Conservation (phyloP, 2,329 filamentous ascomycete genomes). For the Trichophyton verrucosum region DNA sequence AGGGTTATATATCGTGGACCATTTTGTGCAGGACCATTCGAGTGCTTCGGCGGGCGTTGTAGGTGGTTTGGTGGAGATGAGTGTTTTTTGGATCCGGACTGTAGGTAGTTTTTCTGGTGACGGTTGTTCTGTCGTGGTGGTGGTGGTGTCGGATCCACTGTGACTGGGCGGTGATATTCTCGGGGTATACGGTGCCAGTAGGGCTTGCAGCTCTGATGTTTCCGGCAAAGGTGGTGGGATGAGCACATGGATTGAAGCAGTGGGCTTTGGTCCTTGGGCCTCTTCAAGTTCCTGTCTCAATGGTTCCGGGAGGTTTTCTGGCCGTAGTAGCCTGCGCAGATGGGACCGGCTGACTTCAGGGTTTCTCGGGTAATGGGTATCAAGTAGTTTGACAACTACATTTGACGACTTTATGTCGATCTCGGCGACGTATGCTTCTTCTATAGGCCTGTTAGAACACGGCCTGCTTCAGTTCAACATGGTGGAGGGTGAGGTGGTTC, state of each 20-base stretch:
- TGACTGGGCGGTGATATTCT: conserved; percentile 6
- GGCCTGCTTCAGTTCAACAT: conserved; percentile 4
- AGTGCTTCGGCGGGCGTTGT: conserved; percentile 30
- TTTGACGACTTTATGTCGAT: conserved; percentile 34
- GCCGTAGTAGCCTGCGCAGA: conserved; percentile 31
- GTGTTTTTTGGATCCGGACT: conserved; percentile 22
- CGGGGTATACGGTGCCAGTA: conserved; percentile 29
- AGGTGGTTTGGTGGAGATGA: conserved; percentile 32
- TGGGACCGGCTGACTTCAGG: conserved; percentile 24
- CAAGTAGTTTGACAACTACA: conserved; percentile 34
- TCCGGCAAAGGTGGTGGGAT: conserved; percentile 31
- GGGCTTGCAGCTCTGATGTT: conserved; percentile 20
- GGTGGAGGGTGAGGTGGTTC: conserved; percentile 6
- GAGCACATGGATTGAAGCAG: conserved; percentile 29
- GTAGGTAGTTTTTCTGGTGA: neutral
- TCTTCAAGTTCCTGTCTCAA: conserved; percentile 12
- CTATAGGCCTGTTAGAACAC: conserved; percentile 19
- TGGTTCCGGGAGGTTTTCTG: conserved; percentile 23
- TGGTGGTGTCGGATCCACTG: conserved; percentile 1
- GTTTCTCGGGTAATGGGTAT: conserved; percentile 26
- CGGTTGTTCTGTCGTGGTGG: neutral
- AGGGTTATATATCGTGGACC: conserved; percentile 36
- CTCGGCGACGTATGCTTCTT: conserved; percentile 33
- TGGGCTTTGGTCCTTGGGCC: neutral
- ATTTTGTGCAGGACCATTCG: conserved; percentile 30